phyloP scores from a whole-genome alignment of 202 grass and related monocot species.

The Elaeis oleifera region DNA sequence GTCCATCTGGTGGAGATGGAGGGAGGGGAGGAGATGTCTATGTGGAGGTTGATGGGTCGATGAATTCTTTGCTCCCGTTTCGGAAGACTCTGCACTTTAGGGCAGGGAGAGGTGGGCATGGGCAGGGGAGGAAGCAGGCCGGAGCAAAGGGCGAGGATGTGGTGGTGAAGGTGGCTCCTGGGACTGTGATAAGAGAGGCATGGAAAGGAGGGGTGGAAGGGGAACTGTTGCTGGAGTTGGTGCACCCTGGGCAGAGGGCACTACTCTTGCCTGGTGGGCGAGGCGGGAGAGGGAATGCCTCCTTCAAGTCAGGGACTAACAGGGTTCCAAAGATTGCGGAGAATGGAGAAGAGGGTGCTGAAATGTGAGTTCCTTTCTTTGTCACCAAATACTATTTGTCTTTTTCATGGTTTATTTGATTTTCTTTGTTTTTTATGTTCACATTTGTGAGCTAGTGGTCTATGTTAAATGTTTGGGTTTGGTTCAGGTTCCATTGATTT shows the following conservation, averaged over 20 bases:
- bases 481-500: no score
- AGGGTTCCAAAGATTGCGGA: conserved; percentile 86
- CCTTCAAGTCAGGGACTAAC: conserved; percentile 79
- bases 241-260: conserved; percentile 60
- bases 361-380: conserved; percentile 60
- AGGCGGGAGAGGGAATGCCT: conserved; percentile 75
- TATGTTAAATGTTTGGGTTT: no score
- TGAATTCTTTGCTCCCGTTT: conserved; percentile 92
- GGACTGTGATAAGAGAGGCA: conserved; percentile 61
- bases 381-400: not conserved
- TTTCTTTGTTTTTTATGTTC: no score
- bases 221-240: conserved; percentile 59
- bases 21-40: conserved; percentile 75
- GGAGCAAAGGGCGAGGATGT: conserved; percentile 85
- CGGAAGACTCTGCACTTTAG: conserved; percentile 86
- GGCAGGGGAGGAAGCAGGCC: conserved; percentile 67
- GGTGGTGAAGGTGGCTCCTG: conserved; percentile 77
- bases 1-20: conserved; percentile 85
- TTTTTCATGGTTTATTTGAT: not conserved
- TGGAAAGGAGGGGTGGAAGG: conserved; percentile 24
- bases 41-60: conserved; percentile 74
- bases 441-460: no score
- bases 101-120: conserved; percentile 60
- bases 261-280: conserved; percentile 74
- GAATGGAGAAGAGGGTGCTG: conserved; percentile 83